Conservation (phyloP, 2,329 filamentous ascomycete species). For the Aspergillus japonicus region DNA sequence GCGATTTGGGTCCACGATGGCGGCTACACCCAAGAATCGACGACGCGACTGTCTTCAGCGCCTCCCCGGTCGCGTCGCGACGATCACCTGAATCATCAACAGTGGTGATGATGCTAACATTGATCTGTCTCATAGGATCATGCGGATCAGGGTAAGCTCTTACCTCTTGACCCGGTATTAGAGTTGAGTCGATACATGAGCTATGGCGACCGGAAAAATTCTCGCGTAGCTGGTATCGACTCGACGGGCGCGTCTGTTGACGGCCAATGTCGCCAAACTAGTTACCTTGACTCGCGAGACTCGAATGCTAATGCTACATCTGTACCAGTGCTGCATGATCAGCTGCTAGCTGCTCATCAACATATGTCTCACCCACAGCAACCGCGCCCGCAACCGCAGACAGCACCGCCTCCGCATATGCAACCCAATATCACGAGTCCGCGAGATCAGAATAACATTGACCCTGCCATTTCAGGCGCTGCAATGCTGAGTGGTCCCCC, state of each 20-base stretch:
- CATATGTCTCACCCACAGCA: conserved; percentile 46
- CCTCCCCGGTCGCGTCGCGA: conserved; percentile 14
- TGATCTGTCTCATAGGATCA: conserved; percentile 36
- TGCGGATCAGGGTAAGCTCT: conserved; percentile 46
- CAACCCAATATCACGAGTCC: conserved; percentile 43
- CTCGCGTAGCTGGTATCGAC: background rate
- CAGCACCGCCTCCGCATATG: conserved; percentile 43
- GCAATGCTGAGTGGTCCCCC: conserved; percentile 47
- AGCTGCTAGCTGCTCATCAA: conserved; percentile 55
- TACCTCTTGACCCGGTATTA: conserved; percentile 15
- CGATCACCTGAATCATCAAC: background rate
- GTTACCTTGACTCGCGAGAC: background rate
- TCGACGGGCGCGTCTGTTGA: background rate
- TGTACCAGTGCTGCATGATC: conserved; percentile 59
- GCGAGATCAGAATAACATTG: conserved; percentile 55
- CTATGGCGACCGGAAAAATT: background rate
- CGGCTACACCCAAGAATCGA: conserved; percentile 6
- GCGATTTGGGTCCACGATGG: background rate
- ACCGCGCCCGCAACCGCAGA: conserved; percentile 41
- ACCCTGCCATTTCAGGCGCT: conserved; percentile 57
- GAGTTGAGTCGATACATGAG: background rate
- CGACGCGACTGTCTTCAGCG: background rate
- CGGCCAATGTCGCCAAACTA: background rate
- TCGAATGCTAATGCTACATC: conserved; percentile 14
- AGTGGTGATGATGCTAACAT: conserved; percentile 9